Base-by-base conservation (phyloP, 23 red algal species). In the Chondrus crispus region DNA sequence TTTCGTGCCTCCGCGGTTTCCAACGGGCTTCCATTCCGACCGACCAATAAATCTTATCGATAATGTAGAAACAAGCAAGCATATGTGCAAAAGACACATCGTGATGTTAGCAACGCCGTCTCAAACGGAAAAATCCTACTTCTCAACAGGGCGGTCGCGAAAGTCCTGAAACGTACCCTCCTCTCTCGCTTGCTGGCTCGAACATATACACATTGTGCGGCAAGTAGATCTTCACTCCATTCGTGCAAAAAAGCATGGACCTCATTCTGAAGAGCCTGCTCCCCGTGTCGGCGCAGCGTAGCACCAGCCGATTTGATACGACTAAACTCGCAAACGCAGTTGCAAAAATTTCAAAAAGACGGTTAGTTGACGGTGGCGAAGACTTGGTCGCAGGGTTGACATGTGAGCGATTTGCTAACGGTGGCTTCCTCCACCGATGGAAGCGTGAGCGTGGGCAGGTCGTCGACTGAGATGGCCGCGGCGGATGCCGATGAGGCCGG, bases 281-380 rank as follows among this genome's bases (percentile, higher is more conserved):
- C 85, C 4, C 85, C 85, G 64, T 88, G 51, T 12, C 85, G 85
- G 6, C 85, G 85, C 85, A 88, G 64, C 40, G 85, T 88, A 2
- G 85, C 63, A 13, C 85, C 85, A 38, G 85, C 85, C 3, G 85
- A 88, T 16, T 46, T 62, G 50, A 74, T 74, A 37, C 85, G 85
- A 13, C 78, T 83, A 83, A 22, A 11, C 52, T 6, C 28, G n/a
- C n/a, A n/a, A n/a, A n/a, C n/a, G n/a, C n/a, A n/a, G n/a, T n/a
- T n/a, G n/a, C n/a, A n/a, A n/a, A n/a, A n/a, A n/a, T n/a, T n/a
- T n/a, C n/a, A n/a, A n/a, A n/a, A n/a, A n/a, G n/a, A n/a, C n/a
- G n/a, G n/a, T n/a, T n/a, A n/a, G n/a, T n/a, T n/a, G n/a, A n/a
- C n/a, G n/a, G n/a, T n/a, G n/a, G n/a, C n/a, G n/a, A n/a, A n/a